Evolutionary conservation across 2,329 filamentous ascomycete species (phyloP).

Genomic region (Stachybotrys elegans): DNA sequence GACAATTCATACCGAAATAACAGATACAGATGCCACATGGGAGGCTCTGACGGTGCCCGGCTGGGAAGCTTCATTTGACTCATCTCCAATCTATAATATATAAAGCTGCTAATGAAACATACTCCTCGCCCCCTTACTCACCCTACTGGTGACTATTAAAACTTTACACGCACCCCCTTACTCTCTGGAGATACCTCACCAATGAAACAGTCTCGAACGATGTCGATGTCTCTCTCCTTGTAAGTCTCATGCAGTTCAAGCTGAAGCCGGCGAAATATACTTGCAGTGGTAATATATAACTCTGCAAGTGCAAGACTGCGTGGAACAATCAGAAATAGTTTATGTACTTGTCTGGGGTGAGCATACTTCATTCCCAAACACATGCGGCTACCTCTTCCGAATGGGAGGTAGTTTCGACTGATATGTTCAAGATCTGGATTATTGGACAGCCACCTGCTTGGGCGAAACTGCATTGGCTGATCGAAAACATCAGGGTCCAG

Average conservation of each 20-base stretch:
- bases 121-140: no score
- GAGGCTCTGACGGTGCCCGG: no score
- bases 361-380: slow-evolving; percentile 3
- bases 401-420: slow-evolving; percentile 2
- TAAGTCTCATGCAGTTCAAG: slow-evolving; percentile 1
- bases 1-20: no score
- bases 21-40: no score
- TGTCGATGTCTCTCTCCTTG: slow-evolving; percentile 1
- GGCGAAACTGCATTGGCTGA: not conserved
- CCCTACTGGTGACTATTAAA: no score
- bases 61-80: no score
- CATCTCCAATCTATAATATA: no score
- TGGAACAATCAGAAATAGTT: not conserved
- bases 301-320: slow-evolving; percentile 3
- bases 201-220: slow-evolving; percentile 3
- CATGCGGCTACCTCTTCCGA: slow-evolving; percentile 5
- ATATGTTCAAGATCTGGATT: slow-evolving; percentile 3
- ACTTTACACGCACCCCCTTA: slow-evolving; percentile 1
- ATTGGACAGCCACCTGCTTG: slow-evolving; percentile 3
- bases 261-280: not conserved
- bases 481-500: slow-evolving; percentile 1
- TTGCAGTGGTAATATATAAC: slow-evolving; percentile 3
- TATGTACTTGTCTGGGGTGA: no score
- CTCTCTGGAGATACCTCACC: not conserved
- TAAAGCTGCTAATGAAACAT: no score